phyloP scores from a whole-genome alignment of 305 asterid species.

The Salvia sclarea region DNA sequence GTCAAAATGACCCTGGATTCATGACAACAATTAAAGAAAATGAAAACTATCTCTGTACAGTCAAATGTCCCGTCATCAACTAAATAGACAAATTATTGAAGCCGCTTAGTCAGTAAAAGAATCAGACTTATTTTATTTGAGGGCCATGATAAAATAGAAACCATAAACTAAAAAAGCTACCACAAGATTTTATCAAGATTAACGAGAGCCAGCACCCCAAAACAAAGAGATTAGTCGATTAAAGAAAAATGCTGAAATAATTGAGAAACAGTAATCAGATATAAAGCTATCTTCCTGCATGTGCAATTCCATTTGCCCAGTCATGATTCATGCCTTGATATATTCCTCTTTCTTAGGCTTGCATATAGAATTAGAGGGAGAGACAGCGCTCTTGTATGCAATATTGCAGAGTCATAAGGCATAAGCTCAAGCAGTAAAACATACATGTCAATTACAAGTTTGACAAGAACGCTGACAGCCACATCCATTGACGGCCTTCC shows the following conservation, averaged over 20 bases:
- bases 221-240: neutral
- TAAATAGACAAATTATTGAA: neutral
- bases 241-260: slow-evolving; percentile 17
- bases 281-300: neutral
- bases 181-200: neutral
- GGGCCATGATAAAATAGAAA: neutral
- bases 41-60: slow-evolving; percentile 4
- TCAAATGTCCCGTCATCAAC: neutral
- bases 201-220: neutral
- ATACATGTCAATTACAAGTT: slow-evolving; percentile 98
- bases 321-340: slow-evolving; percentile 11
- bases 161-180: slow-evolving; percentile 2
- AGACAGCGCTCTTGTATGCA: slow-evolving; percentile 1
- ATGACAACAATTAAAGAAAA: neutral
- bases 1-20: slow-evolving; percentile 21
- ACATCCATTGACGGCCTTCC: slow-evolving; percentile 98
- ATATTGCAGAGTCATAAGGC: slow-evolving; percentile 19
- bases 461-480: slow-evolving; percentile 97
- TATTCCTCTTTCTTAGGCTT: slow-evolving; percentile 4
- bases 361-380: slow-evolving; percentile 6
- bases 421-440: slow-evolving; percentile 43
- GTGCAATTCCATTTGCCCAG: slow-evolving; percentile 12
- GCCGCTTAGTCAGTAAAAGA: neutral
- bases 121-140: neutral
- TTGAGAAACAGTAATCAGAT: slow-evolving; percentile 11